Evolutionary conservation across 164 flowering plant genomes (phyloP).

Genomic region (Vitis rotundifolia): DNA sequence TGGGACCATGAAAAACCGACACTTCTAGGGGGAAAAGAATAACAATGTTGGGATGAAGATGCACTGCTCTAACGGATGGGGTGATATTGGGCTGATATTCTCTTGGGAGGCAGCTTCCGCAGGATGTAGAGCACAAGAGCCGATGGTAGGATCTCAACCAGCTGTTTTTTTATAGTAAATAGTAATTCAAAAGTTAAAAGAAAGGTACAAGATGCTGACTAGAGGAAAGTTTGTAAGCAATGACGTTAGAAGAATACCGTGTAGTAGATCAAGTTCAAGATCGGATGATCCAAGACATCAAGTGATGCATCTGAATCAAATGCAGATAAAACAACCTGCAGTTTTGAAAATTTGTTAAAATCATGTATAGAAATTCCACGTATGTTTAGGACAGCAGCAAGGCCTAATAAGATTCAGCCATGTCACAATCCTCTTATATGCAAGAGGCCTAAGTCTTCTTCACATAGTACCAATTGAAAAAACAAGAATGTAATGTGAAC

Average conservation of each 20-base stretch:
- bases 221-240: background rate
- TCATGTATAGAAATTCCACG: background rate
- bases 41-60: background rate
- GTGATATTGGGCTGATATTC: conserved; percentile 85
- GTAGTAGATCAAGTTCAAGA: conserved; percentile 78
- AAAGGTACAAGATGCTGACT: background rate
- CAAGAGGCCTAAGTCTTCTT: no score
- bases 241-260: conserved; percentile 42
- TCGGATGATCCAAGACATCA: conserved; percentile 84
- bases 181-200: background rate
- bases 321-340: conserved; percentile 81
- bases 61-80: conserved; percentile 56
- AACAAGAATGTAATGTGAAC: no score
- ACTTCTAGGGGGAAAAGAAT: conserved; percentile 6
- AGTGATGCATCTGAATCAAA: conserved; percentile 79
- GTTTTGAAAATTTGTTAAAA: background rate
- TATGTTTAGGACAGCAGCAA: conserved; percentile 5
- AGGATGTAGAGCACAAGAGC: conserved; percentile 89
- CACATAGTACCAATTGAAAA: no score
- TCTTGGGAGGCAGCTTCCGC: conserved; percentile 90
- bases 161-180: conserved; percentile 36
- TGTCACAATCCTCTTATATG: no score
- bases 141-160: conserved; percentile 87
- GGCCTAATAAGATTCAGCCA: background rate
- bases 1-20: conserved; percentile 7